phyloP scores from a whole-genome alignment of 805 yeast species.

The Lachancea dasiensis region DNA sequence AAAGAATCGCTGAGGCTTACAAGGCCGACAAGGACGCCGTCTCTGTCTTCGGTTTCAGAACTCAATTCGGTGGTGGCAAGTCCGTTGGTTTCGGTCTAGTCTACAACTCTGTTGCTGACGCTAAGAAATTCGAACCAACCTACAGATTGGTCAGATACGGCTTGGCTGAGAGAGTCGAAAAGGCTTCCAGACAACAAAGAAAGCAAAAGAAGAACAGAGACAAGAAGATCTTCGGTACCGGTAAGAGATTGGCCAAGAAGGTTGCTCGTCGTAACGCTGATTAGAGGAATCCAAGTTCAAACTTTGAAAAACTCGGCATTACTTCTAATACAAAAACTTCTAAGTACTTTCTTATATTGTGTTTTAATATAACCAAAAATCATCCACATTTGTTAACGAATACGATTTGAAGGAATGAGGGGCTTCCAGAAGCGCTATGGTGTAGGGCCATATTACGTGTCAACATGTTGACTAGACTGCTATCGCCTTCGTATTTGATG shows the following conservation, averaged over 20 bases:
- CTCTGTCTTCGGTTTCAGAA: slow-evolving; percentile 98
- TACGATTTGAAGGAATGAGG: neutral
- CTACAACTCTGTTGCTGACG: slow-evolving; percentile 96
- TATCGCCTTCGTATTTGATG: neutral
- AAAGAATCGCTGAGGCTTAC: slow-evolving; percentile 81
- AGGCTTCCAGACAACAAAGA: slow-evolving; percentile 99
- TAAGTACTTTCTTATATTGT: slow-evolving; percentile 10
- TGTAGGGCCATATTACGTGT: too few relatives aligned
- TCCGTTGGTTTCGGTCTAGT: slow-evolving; percentile 99
- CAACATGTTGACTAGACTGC: too few relatives aligned
- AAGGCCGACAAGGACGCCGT: slow-evolving; percentile 89
- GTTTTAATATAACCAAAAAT: slow-evolving; percentile 10
- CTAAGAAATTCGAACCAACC: slow-evolving; percentile 97
- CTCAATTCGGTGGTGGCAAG: slow-evolving; percentile 99
- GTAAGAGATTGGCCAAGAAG: slow-evolving; percentile 87
- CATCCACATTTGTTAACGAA: slow-evolving; percentile 5
- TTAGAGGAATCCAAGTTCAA: slow-evolving; percentile 34
- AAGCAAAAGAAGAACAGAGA: slow-evolving; percentile 99
- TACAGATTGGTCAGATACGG: slow-evolving; percentile 99
- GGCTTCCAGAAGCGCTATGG: too few relatives aligned
- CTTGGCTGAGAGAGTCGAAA: slow-evolving; percentile 91
- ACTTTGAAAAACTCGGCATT: slow-evolving; percentile 4
- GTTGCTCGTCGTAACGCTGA: slow-evolving; percentile 88
- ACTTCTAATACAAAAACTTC: slow-evolving; percentile 3
- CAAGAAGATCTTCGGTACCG: slow-evolving; percentile 98